These are phyloP conservation scores for Harringtonia lauricola DNA, from an alignment of 2,329 filamentous ascomycete genomes.

Conservation along the genomic window DNA sequence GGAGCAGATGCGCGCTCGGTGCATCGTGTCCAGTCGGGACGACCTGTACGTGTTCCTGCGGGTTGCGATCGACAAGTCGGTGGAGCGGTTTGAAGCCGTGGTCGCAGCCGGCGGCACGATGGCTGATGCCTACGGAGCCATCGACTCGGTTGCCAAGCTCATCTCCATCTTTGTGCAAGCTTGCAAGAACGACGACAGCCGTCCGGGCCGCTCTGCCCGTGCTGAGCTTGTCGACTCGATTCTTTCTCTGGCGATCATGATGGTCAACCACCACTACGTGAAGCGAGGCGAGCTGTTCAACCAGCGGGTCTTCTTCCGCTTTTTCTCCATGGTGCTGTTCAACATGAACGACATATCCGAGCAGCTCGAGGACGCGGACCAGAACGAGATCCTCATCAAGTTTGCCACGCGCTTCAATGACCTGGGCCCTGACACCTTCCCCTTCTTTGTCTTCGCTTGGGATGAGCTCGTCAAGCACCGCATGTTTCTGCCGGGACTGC, in stretches of 20 bases:
- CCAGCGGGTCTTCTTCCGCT: conserved; percentile 80
- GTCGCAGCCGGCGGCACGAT: conserved; percentile 49
- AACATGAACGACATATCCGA: conserved; percentile 31
- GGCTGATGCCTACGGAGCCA: conserved; percentile 43
- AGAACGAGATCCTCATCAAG: conserved; percentile 57
- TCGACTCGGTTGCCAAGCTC: conserved; percentile 76
- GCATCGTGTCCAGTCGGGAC: conserved; percentile 62
- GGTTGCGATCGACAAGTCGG: conserved; percentile 67
- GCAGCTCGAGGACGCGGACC: conserved; percentile 48
- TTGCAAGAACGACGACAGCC: conserved; percentile 47
- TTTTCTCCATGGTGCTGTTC: conserved; percentile 75
- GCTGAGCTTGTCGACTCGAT: conserved; percentile 66
- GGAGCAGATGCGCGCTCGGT: conserved; percentile 66
- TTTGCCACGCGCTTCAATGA: conserved; percentile 62
- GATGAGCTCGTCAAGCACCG: conserved; percentile 72
- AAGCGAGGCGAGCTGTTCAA: conserved; percentile 74
- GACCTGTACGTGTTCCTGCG: conserved; percentile 73
- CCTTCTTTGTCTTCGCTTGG: conserved; percentile 81
- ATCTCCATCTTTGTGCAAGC: conserved; percentile 66
- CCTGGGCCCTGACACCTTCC: conserved; percentile 66
- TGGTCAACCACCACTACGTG: conserved; percentile 77
- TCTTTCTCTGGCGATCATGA: conserved; percentile 64
- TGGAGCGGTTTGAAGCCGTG: conserved; percentile 66
- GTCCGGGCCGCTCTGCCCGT: conserved; percentile 41
- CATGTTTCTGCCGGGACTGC: conserved; percentile 68